Base-by-base conservation (phyloP, 129 eudicot species). In the Daucus carota region DNA sequence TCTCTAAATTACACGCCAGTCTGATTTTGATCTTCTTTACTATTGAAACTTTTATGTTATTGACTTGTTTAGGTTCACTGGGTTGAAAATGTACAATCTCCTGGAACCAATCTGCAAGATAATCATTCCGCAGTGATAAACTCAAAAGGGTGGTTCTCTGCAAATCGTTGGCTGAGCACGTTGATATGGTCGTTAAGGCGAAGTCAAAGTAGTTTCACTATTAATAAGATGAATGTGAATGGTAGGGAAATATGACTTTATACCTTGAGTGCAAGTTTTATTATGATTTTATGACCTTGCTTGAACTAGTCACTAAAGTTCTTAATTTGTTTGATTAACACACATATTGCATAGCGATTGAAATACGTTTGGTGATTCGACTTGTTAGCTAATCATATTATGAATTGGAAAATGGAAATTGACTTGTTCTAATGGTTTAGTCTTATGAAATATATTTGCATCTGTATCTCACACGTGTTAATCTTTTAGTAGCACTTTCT, bases 181-280 rank as follows among this genome's bases (percentile, higher is more conserved):
- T 6, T 63, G 70, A 63, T 63, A 31, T 63, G 70, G 70, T 63
- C 38, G 70, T 63, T 63, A 13, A 31, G 22, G 18, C 70, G 70
- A 31, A 63, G 40, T 63, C 70, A 31, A 26, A 63, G 70, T 10
- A 63, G 70, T 26, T 63, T 63, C 70, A 29, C 70, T 14, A 13
- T 6, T 15, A 63, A 63, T 63, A 63, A 63, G 70, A 63, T 63
- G 18, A 63, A 31, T 29, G 70, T 63, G 70, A 63, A 28, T 29
- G 40, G 70, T 63, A 63, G 29, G 1, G 40, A 63, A 0, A 63
- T 28, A 6, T 63, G 17, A 63, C 40, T 29, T 29, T 63, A 29
- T 20, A 62, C 22, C 38, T 63, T 57, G 31, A 57, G 4, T 54
- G 20, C 65, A 57, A 57, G 65, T n/a, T 57, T n/a, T 57, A 26